phyloP scores from a whole-genome alignment of 768 basidiomycete species.

The Myochromella boudieri region DNA sequence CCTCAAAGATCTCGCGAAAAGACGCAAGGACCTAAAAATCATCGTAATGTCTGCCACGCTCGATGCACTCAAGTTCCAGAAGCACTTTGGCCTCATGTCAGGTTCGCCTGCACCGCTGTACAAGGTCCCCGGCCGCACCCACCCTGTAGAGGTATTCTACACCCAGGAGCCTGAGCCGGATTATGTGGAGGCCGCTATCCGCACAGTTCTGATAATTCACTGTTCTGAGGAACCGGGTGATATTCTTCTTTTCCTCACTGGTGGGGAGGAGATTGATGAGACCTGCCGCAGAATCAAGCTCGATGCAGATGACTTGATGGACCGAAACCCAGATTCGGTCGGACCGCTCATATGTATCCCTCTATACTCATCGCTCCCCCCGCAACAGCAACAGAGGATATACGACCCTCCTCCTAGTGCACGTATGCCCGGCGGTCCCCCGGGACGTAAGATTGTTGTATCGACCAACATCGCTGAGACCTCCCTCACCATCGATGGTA shows the following conservation, averaged over 20 bases:
- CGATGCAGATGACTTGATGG: conserved; percentile 82
- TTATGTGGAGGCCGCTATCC: conserved; percentile 95
- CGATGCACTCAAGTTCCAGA: conserved; percentile 96
- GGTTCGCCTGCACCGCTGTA: conserved; percentile 70
- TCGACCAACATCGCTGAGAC: conserved; percentile 99
- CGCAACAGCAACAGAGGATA: conserved; percentile 93
- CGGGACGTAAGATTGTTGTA: conserved; percentile 91
- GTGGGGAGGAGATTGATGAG: conserved; percentile 98
- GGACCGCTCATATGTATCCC: conserved; percentile 91
- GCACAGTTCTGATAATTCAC: conserved; percentile 96
- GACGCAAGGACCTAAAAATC: conserved; percentile 87
- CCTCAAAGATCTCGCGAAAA: conserved; percentile 79
- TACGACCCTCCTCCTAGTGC: conserved; percentile 85
- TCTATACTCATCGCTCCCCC: conserved; percentile 92
- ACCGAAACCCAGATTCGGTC: conserved; percentile 68
- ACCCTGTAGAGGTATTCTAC: conserved; percentile 95
- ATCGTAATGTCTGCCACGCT: conserved; percentile 99
- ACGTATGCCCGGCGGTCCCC: conserved; percentile 61
- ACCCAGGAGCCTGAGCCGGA: conserved; percentile 92
- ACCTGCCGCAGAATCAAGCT: conserved; percentile 90
- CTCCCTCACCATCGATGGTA: conserved; percentile 95
- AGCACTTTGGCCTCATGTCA: conserved; percentile 71
- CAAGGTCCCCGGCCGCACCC: conserved; percentile 90
- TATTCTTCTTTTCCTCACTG: conserved; percentile 91
- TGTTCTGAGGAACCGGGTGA: conserved; percentile 93